phyloP scores from a whole-genome alignment of 2,329 filamentous ascomycete species.

The Venturia nashicola region DNA sequence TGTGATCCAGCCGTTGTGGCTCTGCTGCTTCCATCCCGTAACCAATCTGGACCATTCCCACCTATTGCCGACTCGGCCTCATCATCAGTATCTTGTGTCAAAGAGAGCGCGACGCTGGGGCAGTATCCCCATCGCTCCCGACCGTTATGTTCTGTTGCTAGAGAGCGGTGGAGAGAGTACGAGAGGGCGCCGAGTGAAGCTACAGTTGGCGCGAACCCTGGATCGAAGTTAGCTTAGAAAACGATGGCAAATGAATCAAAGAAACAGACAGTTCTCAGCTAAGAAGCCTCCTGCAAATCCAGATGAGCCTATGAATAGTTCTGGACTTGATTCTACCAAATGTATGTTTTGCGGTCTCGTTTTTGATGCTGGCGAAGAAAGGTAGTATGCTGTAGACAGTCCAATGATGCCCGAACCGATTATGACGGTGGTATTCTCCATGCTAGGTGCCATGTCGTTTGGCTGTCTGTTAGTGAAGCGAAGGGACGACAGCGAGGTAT shows the following conservation, averaged over 20 bases:
- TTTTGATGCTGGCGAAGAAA: conserved; percentile 33
- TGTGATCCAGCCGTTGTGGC: conserved; percentile 36
- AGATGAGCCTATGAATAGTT: conserved; percentile 61
- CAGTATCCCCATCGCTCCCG: conserved; percentile 46
- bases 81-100: conserved; percentile 36
- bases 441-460: not conserved
- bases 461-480: not conserved
- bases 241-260: not conserved
- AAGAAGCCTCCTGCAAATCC: conserved; percentile 65
- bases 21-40: conserved; percentile 51
- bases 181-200: conserved; percentile 52
- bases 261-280: conserved; percentile 49
- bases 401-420: conserved; percentile 34
- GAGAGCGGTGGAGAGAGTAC: conserved; percentile 53
- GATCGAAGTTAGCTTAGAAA: not conserved
- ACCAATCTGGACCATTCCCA: conserved; percentile 50
- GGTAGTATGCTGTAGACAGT: conserved; percentile 46
- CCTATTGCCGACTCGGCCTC: conserved; percentile 26
- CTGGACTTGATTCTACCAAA: conserved; percentile 42
- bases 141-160: conserved; percentile 50
- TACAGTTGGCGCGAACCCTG: conserved; percentile 45
- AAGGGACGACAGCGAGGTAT: not conserved
- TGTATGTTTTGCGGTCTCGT: conserved; percentile 37
- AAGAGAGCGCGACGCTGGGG: conserved; percentile 41
- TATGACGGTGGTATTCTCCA: conserved; percentile 20